Base-by-base conservation (phyloP, 441 rosid genomes). In the Syzygium syzygioides region DNA sequence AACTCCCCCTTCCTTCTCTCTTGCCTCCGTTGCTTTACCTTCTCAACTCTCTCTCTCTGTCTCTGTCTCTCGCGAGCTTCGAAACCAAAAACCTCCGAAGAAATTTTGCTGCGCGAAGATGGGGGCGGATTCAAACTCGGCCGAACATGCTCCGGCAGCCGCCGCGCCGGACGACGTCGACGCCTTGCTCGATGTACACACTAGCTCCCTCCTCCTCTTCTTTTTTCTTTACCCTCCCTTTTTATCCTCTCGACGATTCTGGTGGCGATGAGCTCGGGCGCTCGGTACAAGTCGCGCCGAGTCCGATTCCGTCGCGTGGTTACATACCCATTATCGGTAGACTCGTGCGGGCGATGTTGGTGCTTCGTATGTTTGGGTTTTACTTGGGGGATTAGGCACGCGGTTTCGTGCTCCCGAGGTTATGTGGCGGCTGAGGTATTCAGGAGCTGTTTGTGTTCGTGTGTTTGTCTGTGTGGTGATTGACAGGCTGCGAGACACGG, bases 401-500 rank as follows among this genome's bases (percentile, higher is more conserved):
- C 83, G 2, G 52, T 3, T 34, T 71, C 83, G 52, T 37, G 83
- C 9, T 45, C 28, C 28, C 13, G n/a, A 71, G 83, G 52, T 71
- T 71, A 14, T 71, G 37, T 7, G 83, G 52, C 52, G 83, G 83
- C 83, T 71, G 52, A 71, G 28, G 1, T 10, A 6, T 41, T 48
- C 17, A 34, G 53, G n/a, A n/a, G 71, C n/a, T 37, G 28, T 26
- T 45, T 64, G 50, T 20, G 62, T 6, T 13, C 20, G 87, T 86
- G 45, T 57, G 55, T 37, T 23, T 60, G 8, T 55, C 41, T 37
- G 13, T 88, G 25, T 26, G 41, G 26, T 64, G 52, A 56, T 89
- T 89, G 15, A 50, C 91, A 96, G 98, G 99, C 99, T 86, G 99
- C 99, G 76, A 93, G 99, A 87, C 96, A 94, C 88, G 94, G 95